Percentiles rank a stretch among this genome's conserved stretches.
These are phyloP conservation scores for Cryphonectria radicalis DNA, from an alignment of 2,329 filamentous ascomycete species.

Conservation along the genomic window DNA sequence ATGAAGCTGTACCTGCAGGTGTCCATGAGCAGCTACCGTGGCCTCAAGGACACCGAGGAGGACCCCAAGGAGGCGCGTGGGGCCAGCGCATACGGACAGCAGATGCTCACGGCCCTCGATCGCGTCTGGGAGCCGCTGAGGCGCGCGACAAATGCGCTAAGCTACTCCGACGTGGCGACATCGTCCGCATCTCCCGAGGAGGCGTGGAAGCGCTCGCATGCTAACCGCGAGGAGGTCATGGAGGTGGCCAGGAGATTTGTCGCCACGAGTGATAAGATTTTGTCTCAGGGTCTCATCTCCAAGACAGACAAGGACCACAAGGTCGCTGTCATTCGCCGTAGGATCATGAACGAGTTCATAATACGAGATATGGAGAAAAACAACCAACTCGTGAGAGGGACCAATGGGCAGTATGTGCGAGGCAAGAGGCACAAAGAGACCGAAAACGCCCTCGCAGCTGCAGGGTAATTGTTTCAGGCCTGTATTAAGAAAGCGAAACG, in stretches of 20 bases:
- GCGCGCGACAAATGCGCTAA: constrained; percentile 38
- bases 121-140: constrained; percentile 55
- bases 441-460: constrained; percentile 8
- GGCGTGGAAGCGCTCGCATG: constrained; percentile 32
- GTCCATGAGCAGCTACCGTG: constrained; percentile 52
- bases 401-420: not conserved
- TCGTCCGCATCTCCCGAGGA: constrained; percentile 32
- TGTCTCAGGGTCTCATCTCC: constrained; percentile 24
- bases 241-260: constrained; percentile 23
- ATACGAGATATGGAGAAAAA: constrained; percentile 12
- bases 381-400: constrained; percentile 2
- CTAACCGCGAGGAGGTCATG: constrained; percentile 18
- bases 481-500: not conserved
- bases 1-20: constrained; percentile 62
- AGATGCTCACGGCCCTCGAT: constrained; percentile 55
- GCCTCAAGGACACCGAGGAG: constrained; percentile 41
- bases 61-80: constrained; percentile 37
- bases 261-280: constrained; percentile 27
- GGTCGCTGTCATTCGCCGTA: constrained; percentile 20
- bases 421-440: constrained; percentile 4
- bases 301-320: constrained; percentile 15
- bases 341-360: constrained; percentile 19
- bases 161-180: constrained; percentile 38
- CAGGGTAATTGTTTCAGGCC: not conserved
- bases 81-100: constrained; percentile 51